phyloP scores from a whole-genome alignment of 495 filamentous ascomycete species.

The Trichoderma erinaceum region DNA sequence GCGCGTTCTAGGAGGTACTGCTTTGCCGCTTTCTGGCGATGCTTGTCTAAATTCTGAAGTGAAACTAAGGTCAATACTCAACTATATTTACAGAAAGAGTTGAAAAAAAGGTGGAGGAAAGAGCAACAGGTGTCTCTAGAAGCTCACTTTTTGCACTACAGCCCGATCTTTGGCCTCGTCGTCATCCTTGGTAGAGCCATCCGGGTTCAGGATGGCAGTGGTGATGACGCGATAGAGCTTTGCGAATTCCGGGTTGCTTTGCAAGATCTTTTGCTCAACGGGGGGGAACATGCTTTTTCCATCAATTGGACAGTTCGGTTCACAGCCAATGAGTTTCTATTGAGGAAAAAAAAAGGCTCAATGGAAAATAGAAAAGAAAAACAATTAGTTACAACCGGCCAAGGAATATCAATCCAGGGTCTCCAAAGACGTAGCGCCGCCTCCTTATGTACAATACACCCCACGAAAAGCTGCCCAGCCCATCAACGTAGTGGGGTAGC shows the following conservation, averaged over 20 bases:
- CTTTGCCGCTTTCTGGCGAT: conserved; percentile 36
- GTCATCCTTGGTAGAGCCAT: conserved; percentile 56
- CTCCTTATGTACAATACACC: neutral
- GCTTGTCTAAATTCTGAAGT: conserved; percentile 34
- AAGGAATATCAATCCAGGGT: no score
- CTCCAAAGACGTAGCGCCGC: neutral
- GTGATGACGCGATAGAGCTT: conserved; percentile 56
- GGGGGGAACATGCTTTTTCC: conserved; percentile 54
- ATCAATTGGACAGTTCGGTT: neutral
- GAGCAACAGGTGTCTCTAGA: no score
- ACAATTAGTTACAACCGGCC: no score
- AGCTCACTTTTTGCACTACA: conserved; percentile 44
- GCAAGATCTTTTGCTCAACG: conserved; percentile 54
- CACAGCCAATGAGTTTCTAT: neutral
- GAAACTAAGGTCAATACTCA: neutral
- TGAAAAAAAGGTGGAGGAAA: neutral
- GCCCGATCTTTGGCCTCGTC: conserved; percentile 47
- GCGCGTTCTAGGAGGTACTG: conserved; percentile 36
- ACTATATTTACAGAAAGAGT: neutral
- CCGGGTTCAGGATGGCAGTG: conserved; percentile 49
- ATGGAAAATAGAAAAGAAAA: no score
- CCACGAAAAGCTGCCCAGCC: neutral
- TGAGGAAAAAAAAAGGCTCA: neutral
- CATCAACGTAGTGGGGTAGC: neutral
- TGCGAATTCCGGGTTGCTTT: conserved; percentile 60